Base-by-base conservation (phyloP, 805 yeast genomes). In the Brettanomyces sp. region DNA sequence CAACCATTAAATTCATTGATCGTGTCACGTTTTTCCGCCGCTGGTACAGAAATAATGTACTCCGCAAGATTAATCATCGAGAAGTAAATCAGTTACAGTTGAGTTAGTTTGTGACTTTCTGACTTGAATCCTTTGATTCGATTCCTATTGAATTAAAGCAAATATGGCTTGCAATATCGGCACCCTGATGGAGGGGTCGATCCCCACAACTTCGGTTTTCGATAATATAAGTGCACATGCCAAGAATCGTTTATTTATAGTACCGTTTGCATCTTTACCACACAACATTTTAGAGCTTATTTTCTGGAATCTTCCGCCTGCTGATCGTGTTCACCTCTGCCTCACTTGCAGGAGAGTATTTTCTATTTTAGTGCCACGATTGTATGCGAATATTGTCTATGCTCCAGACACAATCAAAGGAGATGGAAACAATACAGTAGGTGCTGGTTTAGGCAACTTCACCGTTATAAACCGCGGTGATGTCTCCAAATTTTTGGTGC, bases 231-330 rank as follows among this genome's bases (percentile, higher is more conserved):
- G 2, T 28, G 11, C 11, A 7, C 32, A 9, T 1, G 11, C 32
- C 7, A 28, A 28, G 32, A 9, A 28, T 28, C 32, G 32, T 28
- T 28, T 9, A 28, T 28, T 28, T 28, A 28, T 28, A 28, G 32
- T 28, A 9, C 32, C 32, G 6, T 39, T 41, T 36, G 21, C 37
- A 9, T n/a, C 18, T 9, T 22, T 58, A 21, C 63, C 63, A 13
- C 55, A 56, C 44, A 58, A 58, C 49, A 57, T 58, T 22, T 54
- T 49, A 18, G 39, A 42, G 8, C 58, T 49, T 30, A 46, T 58
- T 5, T 34, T 53, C 43, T 45, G 45, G 36, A 42, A 49, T 42
- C 48, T 57, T 32, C 42, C 40, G 4, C n/a, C 50, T 5, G 36
- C 41, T 5, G 60, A 57, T 42, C 51, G 48, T 34, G 18, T 58